Evolutionary conservation across 129 eudicot species (phyloP).

Genomic region (Scalesia atractyloides): DNA sequence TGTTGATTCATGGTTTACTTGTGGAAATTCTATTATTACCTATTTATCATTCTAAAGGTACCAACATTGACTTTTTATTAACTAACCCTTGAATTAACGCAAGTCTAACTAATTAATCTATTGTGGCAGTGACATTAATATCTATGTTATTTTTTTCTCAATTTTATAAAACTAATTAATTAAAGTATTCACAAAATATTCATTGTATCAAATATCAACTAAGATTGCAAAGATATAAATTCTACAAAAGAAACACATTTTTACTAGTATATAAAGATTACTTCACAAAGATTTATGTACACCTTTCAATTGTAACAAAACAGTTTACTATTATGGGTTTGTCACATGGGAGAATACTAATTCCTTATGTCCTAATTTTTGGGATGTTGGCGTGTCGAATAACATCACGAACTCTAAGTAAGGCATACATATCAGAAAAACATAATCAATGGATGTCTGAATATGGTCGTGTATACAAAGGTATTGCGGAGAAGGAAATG

Average conservation of each 20-base stretch:
- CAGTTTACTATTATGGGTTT: constrained; percentile 26
- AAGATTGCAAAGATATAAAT: neutral
- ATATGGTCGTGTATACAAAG: constrained; percentile 37
- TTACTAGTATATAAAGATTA: neutral
- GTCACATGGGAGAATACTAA: neutral
- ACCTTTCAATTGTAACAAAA: neutral
- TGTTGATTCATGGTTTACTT: too few species aligned
- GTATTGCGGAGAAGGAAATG: constrained; percentile 34
- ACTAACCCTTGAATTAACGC: too few species aligned
- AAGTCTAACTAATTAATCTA: too few species aligned
- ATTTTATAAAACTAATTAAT: neutral
- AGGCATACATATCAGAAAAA: constrained; percentile 17
- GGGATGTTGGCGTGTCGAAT: constrained; percentile 27
- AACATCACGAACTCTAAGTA: constrained; percentile 9
- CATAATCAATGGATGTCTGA: constrained; percentile 49
- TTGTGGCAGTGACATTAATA: too few species aligned
- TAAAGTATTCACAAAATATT: neutral
- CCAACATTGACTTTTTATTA: too few species aligned
- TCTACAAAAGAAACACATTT: neutral
- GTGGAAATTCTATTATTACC: too few species aligned
- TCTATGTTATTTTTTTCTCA: too few species aligned
- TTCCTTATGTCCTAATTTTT: constrained; percentile 9
- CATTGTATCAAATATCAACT: neutral
- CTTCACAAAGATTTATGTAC: neutral
- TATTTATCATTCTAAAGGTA: too few species aligned